These are phyloP conservation scores for Diutina ranongensis DNA, from an alignment of 1,139 yeast genomes.

Conservation along the genomic window DNA sequence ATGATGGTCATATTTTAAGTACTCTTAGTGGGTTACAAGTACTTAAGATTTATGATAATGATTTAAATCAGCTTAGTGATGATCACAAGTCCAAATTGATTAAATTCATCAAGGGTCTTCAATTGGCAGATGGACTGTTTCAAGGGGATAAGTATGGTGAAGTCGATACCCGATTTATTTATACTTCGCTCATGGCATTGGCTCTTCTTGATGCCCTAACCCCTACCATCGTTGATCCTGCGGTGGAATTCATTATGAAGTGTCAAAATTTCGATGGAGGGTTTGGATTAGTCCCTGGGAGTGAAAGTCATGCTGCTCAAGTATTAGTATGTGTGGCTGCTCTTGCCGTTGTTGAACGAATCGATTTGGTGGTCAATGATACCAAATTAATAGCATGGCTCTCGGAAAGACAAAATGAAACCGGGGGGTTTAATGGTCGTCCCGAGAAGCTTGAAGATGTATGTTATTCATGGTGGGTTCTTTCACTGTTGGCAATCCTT, in stretches of 20 bases:
- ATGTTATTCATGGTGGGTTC: conserved; percentile 87
- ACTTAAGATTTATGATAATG: conserved; percentile 46
- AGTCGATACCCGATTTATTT: conserved; percentile 82
- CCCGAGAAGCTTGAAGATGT: conserved; percentile 79
- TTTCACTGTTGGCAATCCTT: conserved; percentile 57
- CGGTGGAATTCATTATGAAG: conserved; percentile 48
- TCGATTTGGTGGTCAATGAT: conserved; percentile 37
- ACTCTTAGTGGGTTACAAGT: conserved; percentile 85
- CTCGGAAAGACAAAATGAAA: conserved; percentile 74
- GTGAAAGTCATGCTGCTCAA: conserved; percentile 93
- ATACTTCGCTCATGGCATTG: conserved; percentile 66
- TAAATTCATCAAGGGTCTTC: conserved; percentile 40
- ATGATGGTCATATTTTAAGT: conserved; percentile 81
- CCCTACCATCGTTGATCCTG: conserved; percentile 48
- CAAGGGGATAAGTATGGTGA: conserved; percentile 91
- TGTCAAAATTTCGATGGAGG: conserved; percentile 96
- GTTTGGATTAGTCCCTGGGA: conserved; percentile 87
- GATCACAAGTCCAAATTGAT: conserved; percentile 19
- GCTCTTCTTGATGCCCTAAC: conserved; percentile 57
- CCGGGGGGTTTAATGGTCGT: conserved; percentile 88
- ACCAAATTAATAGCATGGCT: conserved; percentile 64
- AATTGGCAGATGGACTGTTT: conserved; percentile 65
- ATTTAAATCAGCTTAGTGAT: conserved; percentile 28
- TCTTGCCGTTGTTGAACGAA: conserved; percentile 52
- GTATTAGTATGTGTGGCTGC: conserved; percentile 81